A percentile compares a stretch with the other conserved stretches of the same genome.
Evolutionary conservation across 2,329 filamentous ascomycete species (phyloP).

Genomic region (Penicillium sp.): DNA sequence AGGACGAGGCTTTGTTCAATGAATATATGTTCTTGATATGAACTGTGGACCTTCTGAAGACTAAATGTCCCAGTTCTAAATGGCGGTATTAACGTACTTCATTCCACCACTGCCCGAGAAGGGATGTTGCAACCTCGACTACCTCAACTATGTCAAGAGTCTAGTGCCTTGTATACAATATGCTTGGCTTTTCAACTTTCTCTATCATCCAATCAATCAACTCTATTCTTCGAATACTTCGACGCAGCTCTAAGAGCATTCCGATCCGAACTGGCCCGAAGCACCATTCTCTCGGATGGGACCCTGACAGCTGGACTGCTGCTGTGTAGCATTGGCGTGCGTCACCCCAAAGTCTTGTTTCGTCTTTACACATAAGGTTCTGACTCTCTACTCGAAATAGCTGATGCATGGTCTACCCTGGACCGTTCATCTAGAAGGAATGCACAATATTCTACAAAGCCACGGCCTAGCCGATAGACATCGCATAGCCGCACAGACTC

Average conservation of each 20-base stretch:
- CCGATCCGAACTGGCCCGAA: constrained; percentile 27
- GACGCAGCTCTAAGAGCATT: constrained; percentile 28
- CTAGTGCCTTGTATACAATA: constrained; percentile 28
- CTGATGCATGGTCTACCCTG: constrained; percentile 31
- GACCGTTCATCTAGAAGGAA: constrained; percentile 34
- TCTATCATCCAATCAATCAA: constrained; percentile 10
- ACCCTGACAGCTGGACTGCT: constrained; percentile 32
- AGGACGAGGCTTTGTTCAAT: constrained; percentile 22
- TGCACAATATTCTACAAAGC: constrained; percentile 30
- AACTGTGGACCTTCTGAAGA: background rate
- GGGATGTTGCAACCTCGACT: constrained; percentile 21
- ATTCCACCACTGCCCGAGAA: constrained; percentile 26
- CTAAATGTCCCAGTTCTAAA: constrained; percentile 22
- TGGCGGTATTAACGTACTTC: constrained; percentile 28
- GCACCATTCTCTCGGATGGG: constrained; percentile 25
- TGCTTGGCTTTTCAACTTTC: constrained; percentile 32
- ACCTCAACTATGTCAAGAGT: constrained; percentile 24
- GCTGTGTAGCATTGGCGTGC: constrained; percentile 33
- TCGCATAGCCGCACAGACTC: background rate
- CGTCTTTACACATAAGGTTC: background rate
- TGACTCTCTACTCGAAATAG: constrained; percentile 11
- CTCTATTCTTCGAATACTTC: constrained; percentile 30
- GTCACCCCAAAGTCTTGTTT: constrained; percentile 5
- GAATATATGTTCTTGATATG: constrained; percentile 19
- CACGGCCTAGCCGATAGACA: constrained; percentile 9